Percentiles rank a stretch among this genome's conserved stretches.
phyloP scores from a whole-genome alignment of 1,284 basidiomycete species.

The Fomitopsis betulina region DNA sequence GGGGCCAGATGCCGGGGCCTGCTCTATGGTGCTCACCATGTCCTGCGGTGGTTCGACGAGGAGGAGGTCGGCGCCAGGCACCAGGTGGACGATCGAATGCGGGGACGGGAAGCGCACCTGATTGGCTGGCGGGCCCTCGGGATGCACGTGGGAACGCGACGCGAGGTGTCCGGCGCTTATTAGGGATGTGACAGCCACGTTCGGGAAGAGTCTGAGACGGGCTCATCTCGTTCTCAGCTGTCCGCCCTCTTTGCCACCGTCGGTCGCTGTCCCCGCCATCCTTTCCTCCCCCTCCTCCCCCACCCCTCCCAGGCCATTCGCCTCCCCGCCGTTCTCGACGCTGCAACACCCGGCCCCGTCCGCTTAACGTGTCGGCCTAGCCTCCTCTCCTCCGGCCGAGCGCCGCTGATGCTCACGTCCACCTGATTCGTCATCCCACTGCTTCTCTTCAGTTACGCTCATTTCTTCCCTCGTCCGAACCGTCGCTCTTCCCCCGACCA shows the following conservation, averaged over 20 bases:
- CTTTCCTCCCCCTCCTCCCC: background rate
- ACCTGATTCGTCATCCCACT: conserved; percentile 6
- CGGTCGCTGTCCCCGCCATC: background rate
- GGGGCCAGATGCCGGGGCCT: background rate
- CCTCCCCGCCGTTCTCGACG: background rate
- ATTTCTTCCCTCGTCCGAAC: conserved; percentile 4
- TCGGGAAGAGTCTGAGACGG: background rate
- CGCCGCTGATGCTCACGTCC: conserved; percentile 1
- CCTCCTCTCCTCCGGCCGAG: background rate
- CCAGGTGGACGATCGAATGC: background rate
- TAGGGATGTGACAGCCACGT: background rate
- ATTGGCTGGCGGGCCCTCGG: background rate
- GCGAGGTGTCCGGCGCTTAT: background rate
- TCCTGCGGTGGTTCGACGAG: background rate
- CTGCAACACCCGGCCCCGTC: background rate
- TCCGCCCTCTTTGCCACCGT: background rate
- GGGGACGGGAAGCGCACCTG: background rate
- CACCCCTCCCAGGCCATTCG: background rate
- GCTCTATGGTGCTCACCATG: no score
- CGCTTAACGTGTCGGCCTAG: background rate
- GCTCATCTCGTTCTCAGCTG: background rate
- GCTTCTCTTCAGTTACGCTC: conserved; percentile 9
- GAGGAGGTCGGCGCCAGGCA: background rate
- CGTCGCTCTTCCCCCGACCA: conserved; percentile 11
- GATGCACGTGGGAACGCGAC: background rate